Evolutionary conservation across 352 stramenopile species (phyloP), one percentile per base, ranked within the genome.

Genomic region (Pythium oligandrum): DNA sequence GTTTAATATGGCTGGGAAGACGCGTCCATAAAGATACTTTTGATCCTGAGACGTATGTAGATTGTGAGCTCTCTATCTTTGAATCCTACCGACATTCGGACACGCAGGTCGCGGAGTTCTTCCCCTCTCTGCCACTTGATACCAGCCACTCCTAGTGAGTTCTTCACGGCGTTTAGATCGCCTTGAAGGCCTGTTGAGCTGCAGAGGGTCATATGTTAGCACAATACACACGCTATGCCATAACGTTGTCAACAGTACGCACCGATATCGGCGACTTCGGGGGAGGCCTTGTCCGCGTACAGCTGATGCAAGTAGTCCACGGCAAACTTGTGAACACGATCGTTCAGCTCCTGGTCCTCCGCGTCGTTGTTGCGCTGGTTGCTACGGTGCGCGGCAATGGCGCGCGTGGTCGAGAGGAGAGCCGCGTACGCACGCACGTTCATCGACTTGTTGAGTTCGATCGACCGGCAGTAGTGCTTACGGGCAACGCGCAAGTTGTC

Each of bases 381-480:
- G 52, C 55, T 65, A 40, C 64, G 63, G 51, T 67, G 54, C 12
- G 67, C 53, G 2, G 67, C 50, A 45, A 75, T 68, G 11, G 63
- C 51, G n/a, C 54, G 58, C 34, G 67, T 75, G 51, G 59, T 70
- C 48, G 66, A 68, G 35, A 72, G 43, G 4, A 75, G 59, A 26
- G 51, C 67, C 7, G 60, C 59, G 47, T 68, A 70, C 3, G 57
- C 63, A 9, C 67, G 63, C 9, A 50, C 59, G 50, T 71, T 75
- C 12, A 55, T 55, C 33, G 59, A 48, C 44, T 74, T 70, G 55
- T 75, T 75, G 5, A 75, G 49, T 40, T 75, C 63, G 33, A 75
- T 57, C 4, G 67, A 68, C 31, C 66, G 67, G 42, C 56, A 64
- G 54, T 72, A 72, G 55, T 75, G 67, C 59, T 75, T 75, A n/a